Evolutionary conservation across 2,329 filamentous ascomycete species (phyloP), one percentile per base, ranked within the genome.

Genomic region (Botrytis aclada): DNA sequence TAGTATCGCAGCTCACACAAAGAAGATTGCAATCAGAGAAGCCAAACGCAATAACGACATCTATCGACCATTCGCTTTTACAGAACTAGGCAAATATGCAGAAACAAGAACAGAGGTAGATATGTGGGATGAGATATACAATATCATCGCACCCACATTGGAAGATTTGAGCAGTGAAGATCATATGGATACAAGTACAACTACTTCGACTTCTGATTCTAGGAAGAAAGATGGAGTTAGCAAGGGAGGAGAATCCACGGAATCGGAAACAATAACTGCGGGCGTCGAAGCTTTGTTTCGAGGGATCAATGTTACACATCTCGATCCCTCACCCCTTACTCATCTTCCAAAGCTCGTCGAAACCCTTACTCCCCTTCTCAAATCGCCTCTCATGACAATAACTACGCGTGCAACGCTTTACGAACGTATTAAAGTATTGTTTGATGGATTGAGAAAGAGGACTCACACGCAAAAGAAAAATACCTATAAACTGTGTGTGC

Each of bases 41-140:
- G 94, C 94, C 14, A 98, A 96, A 84, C 89, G 96, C 45, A 95
- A 95, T 80, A 98, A 98, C 79, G 88, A 90, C n/a, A 85, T 86
- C 12, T 99, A 98, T 82, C 89, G 93, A 22, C 91, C 92, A 32
- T 87, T 93, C 81, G 93, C 93, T 0, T 88, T 97, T 75, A 84
- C 85, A 71, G 90, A 89, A 47, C 84, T 98, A 8, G 94, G 93
- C 79, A 86, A 89, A 71, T 92, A 95, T 78, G 88, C 89, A n/a
- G 87, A 87, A 54, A 88, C 88, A 22, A 86, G 92, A 64, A 85
- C 87, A 37, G 92, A 95, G 78, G 80, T 93, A 25, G 88, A 94
- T 77, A 84, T 97, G 82, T 89, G 92, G 77, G 83, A 86, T 7
- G 89, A 93, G 39, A 90, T 92, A 7, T 84, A 88, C 6, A 85